Evolutionary conservation across 495 filamentous ascomycete species (phyloP).

Genomic region (Neurospora sp.): DNA sequence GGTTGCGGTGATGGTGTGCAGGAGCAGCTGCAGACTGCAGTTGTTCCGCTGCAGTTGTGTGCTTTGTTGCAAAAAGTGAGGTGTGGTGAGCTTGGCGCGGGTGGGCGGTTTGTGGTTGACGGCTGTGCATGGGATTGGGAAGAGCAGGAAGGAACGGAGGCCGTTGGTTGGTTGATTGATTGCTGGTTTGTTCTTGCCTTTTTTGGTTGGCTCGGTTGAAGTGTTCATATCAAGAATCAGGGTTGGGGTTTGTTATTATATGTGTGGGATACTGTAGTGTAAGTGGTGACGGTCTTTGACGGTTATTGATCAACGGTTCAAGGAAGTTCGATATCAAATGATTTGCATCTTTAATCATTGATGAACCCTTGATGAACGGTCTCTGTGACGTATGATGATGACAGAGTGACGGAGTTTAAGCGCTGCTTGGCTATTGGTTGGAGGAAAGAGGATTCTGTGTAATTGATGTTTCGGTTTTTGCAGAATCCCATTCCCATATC

Average conservation of each 20-base stretch:
- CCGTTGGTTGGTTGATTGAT: background rate
- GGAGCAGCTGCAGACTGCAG: no score
- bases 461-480: background rate
- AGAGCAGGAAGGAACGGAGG: background rate
- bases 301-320: background rate
- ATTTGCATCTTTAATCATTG: background rate
- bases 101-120: background rate
- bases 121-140: background rate
- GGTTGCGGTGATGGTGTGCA: no score
- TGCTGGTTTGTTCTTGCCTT: no score
- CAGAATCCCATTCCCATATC: background rate
- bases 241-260: background rate
- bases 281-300: background rate
- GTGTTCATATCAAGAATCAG: background rate
- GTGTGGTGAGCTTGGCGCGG: background rate
- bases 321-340: background rate
- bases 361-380: background rate
- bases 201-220: background rate
- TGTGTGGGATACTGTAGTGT: background rate
- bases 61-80: background rate
- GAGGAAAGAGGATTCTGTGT: background rate
- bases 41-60: no score
- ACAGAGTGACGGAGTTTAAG: background rate
- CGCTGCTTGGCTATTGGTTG: background rate
- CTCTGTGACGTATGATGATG: background rate